Evolutionary conservation across 2,329 filamentous ascomycete species (phyloP).

Genomic region (Onygenales sp.): DNA sequence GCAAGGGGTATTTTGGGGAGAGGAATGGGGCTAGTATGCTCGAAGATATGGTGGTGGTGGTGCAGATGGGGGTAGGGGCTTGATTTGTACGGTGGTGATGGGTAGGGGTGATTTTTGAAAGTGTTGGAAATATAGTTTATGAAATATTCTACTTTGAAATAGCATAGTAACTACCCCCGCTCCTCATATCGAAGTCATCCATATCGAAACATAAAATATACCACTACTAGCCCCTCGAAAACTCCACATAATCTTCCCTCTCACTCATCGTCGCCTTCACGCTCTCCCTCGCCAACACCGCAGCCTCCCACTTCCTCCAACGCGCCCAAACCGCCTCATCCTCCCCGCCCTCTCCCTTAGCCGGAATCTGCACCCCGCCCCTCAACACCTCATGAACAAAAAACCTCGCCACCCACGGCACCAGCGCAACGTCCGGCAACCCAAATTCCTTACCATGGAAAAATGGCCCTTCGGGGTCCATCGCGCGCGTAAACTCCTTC

Average conservation of each 20-base stretch:
- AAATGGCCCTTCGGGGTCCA: slow-evolving; percentile 54
- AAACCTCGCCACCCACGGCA: slow-evolving; percentile 62
- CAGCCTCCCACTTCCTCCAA: slow-evolving; percentile 56
- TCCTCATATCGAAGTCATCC: background rate
- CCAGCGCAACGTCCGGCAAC: slow-evolving; percentile 61
- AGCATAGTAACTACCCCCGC: too few relatives aligned
- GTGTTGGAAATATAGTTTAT: too few relatives aligned
- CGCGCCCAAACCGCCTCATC: slow-evolving; percentile 53
- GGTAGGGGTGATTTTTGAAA: too few relatives aligned
- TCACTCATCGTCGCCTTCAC: slow-evolving; percentile 61
- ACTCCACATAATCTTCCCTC: slow-evolving; percentile 54
- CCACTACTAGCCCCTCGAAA: slow-evolving; percentile 54
- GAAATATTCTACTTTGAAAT: too few relatives aligned
- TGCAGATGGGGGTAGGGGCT: too few relatives aligned
- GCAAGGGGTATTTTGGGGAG: too few relatives aligned
- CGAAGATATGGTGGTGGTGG: too few relatives aligned
- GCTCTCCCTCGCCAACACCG: slow-evolving; percentile 51
- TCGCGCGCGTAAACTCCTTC: slow-evolving; percentile 52
- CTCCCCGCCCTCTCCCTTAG: slow-evolving; percentile 37
- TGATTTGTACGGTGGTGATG: too few relatives aligned
- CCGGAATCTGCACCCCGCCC: slow-evolving; percentile 42
- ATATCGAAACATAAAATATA: slow-evolving; percentile 31
- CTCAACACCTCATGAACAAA: slow-evolving; percentile 73
- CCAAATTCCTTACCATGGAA: slow-evolving; percentile 57
- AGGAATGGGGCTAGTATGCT: too few relatives aligned